phyloP scores from a whole-genome alignment of 371 early-diverging fungal species.

The Syncephalastrum monosporum region DNA sequence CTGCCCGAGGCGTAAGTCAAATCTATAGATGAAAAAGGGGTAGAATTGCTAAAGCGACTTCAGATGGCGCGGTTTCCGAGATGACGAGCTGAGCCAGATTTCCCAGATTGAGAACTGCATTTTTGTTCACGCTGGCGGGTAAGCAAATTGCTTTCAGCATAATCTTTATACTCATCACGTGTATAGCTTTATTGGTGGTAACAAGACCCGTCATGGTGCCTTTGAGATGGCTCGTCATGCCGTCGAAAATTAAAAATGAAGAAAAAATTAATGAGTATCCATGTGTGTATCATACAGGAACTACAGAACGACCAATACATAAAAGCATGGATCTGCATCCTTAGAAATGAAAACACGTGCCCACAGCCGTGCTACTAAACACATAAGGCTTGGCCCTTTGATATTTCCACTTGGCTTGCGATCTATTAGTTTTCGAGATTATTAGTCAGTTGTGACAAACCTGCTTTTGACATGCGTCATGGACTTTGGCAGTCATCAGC shows the following conservation, averaged over 20 bases:
- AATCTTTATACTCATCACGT: neutral
- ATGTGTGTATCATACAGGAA: no score
- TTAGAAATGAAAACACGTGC: no score
- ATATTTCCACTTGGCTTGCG: no score
- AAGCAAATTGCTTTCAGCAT: constrained; percentile 3
- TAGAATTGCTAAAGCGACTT: neutral
- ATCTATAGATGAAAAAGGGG: neutral
- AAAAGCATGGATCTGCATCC: no score
- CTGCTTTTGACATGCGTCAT: no score
- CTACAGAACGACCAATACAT: no score
- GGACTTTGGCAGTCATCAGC: no score
- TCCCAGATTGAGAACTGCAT: constrained; percentile 80
- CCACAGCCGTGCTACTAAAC: no score
- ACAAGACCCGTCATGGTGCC: constrained; percentile 47
- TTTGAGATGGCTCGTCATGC: constrained; percentile 51
- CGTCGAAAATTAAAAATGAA: constrained; percentile 34
- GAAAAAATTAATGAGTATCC: neutral
- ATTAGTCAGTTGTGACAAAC: no score
- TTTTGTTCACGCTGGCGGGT: constrained; percentile 96
- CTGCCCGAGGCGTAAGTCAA: constrained; percentile 70
- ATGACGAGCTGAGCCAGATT: constrained; percentile 78
- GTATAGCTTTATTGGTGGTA: constrained; percentile 72
- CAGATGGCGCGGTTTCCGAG: constrained; percentile 94
- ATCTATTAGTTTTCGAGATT: no score
- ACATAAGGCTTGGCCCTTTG: no score